A percentile compares a stretch with the other conserved stretches of the same genome.
phyloP scores from a whole-genome alignment of 805 yeast genomes.

The Huiozyma naganishii region DNA sequence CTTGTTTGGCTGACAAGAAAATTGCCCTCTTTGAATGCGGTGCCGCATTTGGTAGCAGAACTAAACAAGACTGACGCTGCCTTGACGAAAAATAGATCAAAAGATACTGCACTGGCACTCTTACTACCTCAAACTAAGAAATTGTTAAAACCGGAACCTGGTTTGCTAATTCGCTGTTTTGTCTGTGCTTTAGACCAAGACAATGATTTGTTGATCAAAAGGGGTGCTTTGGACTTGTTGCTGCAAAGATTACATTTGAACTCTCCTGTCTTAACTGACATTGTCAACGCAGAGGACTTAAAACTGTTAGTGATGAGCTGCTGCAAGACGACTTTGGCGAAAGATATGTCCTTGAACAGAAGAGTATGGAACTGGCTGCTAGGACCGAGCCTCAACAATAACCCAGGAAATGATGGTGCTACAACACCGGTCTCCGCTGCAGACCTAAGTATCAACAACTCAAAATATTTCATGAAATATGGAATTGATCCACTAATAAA shows the following conservation, averaged over 20 bases:
- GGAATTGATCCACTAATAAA: conserved; percentile 41
- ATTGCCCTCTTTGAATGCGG: conserved; percentile 49
- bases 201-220: conserved; percentile 58
- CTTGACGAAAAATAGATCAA: conserved; percentile 1
- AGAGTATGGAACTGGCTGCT: conserved; percentile 88
- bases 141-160: conserved; percentile 67
- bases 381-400: conserved; percentile 41
- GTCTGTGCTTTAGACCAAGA: conserved; percentile 56
- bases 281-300: conserved; percentile 43
- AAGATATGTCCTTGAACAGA: conserved; percentile 91
- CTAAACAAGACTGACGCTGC: conserved; percentile 4
- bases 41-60: conserved; percentile 21
- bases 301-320: conserved; percentile 51
- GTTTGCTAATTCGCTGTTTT: conserved; percentile 65
- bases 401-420: neutral
- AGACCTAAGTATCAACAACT: conserved; percentile 14
- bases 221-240: conserved; percentile 82
- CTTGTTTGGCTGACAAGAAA: conserved; percentile 54
- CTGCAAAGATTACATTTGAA: conserved; percentile 56
- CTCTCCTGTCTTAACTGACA: conserved; percentile 41
- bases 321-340: conserved; percentile 56
- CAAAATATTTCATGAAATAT: conserved; percentile 43
- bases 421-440: neutral
- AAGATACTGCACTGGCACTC: conserved; percentile 26
- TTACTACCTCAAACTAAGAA: conserved; percentile 44